Evolutionary conservation across 805 yeast species (phyloP), one percentile per base, ranked within the genome.

Genomic region (Cyberlindnera samutprakarnensis): DNA sequence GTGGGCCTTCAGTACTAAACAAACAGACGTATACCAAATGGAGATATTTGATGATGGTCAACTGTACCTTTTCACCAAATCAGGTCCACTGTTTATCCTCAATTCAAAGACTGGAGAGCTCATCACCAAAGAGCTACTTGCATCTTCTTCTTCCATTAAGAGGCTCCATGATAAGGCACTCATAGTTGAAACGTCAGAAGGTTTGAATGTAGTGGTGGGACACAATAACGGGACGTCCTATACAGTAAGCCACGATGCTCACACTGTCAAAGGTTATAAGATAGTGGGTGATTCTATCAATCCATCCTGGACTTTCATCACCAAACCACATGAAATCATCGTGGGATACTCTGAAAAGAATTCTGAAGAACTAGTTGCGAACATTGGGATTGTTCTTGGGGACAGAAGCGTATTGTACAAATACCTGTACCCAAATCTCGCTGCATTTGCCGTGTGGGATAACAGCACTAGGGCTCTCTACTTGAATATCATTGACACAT

Each of bases 331-430:
- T 23, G 73, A 64, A 37, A 37, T 48, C n/a, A 53, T 76, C 23
- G 46, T 67, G 3, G 61, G 66, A 0, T 51, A 61, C 20, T 59
- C 65, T 0, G 25, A 53, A 3, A 64, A 73, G 35, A 61, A 61
- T 27, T 56, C 59, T 3, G 53, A 51, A 11, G 69, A 62, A 14
- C 44, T 51, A 10, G 59, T 68, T 5, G 75, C 79, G 0, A 78
- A 79, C 11, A 52, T 78, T 29, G 96, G 94, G 7, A 66, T 72
- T 17, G 72, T 81, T 1, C 57, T 82, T 18, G 78, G 79, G 14
- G 77, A 81, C 44, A 70, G 85, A 49, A 64, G 78, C 1, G 90
- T 85, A 1, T 57, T 86, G 24, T 86, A 88, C 70, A 92, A 90
- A 56, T 88, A 81, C 53, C 58, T 88, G 38, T 68, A 82, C 47